These are phyloP conservation scores for Stygiomarasmius scandens DNA, from an alignment of 1,284 basidiomycete species.

Conservation along the genomic window DNA sequence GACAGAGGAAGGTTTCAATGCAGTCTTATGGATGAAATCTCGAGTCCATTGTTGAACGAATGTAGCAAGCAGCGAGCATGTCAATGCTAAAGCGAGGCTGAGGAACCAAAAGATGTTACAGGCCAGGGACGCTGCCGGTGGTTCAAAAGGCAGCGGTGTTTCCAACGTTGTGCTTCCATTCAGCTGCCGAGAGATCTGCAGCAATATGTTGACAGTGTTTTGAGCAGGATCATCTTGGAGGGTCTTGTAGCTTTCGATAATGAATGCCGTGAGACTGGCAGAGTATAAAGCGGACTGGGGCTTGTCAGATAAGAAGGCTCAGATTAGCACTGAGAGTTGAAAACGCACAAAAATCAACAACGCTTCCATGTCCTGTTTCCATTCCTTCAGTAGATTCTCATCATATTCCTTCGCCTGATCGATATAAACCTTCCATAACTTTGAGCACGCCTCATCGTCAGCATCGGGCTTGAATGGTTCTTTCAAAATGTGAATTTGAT, in stretches of 20 bases:
- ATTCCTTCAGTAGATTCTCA: slow-evolving; percentile 6
- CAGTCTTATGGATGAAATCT: slow-evolving; percentile 9
- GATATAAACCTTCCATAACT: slow-evolving; percentile 10
- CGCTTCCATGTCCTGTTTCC: slow-evolving; percentile 11
- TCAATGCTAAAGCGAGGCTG: slow-evolving; percentile 10
- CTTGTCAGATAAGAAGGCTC: too few species aligned
- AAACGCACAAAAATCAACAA: slow-evolving; percentile 11
- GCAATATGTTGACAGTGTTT: slow-evolving; percentile 1
- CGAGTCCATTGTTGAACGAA: slow-evolving; percentile 13
- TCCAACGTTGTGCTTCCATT: neutral
- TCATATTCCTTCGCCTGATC: slow-evolving; percentile 15
- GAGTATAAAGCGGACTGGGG: slow-evolving; percentile 16
- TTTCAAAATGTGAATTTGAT: neutral
- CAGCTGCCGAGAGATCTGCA: slow-evolving; percentile 10
- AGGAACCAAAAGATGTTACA: slow-evolving; percentile 15
- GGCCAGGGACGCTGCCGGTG: neutral
- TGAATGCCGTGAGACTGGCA: slow-evolving; percentile 16
- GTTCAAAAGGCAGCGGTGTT: neutral
- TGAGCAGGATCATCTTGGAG: slow-evolving; percentile 5
- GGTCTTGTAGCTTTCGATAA: slow-evolving; percentile 15
- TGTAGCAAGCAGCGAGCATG: slow-evolving; percentile 10
- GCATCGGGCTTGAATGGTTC: neutral
- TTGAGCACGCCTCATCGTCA: slow-evolving; percentile 1
- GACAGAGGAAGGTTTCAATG: slow-evolving; percentile 2
- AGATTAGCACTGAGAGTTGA: neutral